Evolutionary conservation across 495 filamentous ascomycete genomes (phyloP), one percentile per base, ranked within the genome.

Genomic region (Halenospora varia): DNA sequence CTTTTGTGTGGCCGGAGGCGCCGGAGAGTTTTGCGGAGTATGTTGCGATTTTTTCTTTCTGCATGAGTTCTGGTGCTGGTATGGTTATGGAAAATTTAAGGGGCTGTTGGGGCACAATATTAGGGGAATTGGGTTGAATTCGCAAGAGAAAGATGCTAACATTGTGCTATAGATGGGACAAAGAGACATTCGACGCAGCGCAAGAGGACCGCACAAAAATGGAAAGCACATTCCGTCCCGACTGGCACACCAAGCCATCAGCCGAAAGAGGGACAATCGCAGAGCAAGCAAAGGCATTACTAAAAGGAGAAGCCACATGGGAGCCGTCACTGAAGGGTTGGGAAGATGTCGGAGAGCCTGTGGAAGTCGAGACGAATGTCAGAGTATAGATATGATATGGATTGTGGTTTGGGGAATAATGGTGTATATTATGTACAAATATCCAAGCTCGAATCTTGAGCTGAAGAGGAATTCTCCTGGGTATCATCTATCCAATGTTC

Each of bases 1-100:
- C 90, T 39, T 96, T 97, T 78, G 82, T 86, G 56, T 96, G 88
- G 84, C 92, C 92, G 6, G 76, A 82, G 57, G 72, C 70, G 64
- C 85, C 85, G 18, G 70, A 77, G 62, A 78, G 87, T 62, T 72
- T 77, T 52, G 64, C 70, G 53, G 19, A 69, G 80, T 88, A 80
- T 58, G 82, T 78, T 51, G 82, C 78, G 51, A 47, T 52, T 57
- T 10, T 51, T 23, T 54, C n/a, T 6, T 15, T 6, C 42, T 15
- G 50, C 22, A 9, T 41, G 10, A 18, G 13, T 45, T 23, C 20
- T 53, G 22, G 26, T 40, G 18, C 24, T 54, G 15, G 26, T 45
- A 24, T 22, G 13, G 18, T 17, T 2, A 25, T 3, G 6, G n/a
- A 25, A n/a, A 52, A 6, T 51, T 53, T 61, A 19, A 35, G 52